phyloP scores from a whole-genome alignment of 176 grass and related monocot genomes.

The Stipa capillata region DNA sequence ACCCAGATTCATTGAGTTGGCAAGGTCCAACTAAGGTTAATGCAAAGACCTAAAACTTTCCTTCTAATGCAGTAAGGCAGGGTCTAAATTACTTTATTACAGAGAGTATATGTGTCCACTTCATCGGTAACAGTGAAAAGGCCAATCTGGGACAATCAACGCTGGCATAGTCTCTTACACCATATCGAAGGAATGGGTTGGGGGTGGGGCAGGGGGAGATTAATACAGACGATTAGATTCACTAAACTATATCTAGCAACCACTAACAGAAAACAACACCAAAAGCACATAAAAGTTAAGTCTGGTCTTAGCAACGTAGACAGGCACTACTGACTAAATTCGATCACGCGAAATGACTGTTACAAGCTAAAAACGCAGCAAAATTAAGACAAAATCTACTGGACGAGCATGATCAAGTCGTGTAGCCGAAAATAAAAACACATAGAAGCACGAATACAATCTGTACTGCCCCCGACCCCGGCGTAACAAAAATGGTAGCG shows the following conservation, averaged over 20 bases:
- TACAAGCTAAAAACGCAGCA: background rate
- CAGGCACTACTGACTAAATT: background rate
- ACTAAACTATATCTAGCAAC: too few relatives aligned
- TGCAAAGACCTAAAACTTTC: background rate
- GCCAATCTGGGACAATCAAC: background rate
- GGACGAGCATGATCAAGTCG: background rate
- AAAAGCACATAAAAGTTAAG: background rate
- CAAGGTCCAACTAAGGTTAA: background rate
- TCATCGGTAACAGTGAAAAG: background rate
- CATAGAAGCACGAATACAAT: too few relatives aligned
- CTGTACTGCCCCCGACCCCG: background rate
- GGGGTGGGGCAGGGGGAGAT: too few relatives aligned
- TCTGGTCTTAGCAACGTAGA: background rate
- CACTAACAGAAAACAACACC: too few relatives aligned
- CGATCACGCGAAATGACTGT: background rate
- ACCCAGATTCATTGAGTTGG: background rate
- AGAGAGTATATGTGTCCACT: background rate
- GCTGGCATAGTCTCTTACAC: background rate
- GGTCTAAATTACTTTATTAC: background rate
- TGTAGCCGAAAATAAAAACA: too few relatives aligned
- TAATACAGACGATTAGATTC: too few relatives aligned
- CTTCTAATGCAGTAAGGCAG: background rate
- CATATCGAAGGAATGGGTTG: too few relatives aligned
- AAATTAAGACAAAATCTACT: background rate
- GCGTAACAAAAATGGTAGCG: background rate